Conservation (phyloP, 176 grass and related monocot genomes). For the Musa troglodytarum region DNA sequence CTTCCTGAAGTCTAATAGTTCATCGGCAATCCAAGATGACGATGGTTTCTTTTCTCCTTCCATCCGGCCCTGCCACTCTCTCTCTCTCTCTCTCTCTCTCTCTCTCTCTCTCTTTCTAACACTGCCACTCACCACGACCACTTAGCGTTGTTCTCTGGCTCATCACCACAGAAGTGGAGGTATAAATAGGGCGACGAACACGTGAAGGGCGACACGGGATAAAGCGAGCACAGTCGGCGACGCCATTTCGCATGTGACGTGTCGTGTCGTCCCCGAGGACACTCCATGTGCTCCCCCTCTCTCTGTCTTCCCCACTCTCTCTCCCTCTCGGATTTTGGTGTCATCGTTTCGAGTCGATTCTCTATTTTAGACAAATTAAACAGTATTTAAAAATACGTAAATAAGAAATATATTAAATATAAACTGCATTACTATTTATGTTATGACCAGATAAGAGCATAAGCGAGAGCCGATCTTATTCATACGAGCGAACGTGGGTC, state of each 20-base stretch:
- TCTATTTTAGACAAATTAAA: too few relatives aligned
- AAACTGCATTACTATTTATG: too few relatives aligned
- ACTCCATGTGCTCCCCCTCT: neutral
- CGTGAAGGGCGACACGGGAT: neutral
- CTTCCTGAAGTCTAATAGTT: neutral
- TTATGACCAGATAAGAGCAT: too few relatives aligned
- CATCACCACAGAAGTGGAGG: neutral
- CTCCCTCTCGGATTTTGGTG: neutral
- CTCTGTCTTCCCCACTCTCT: neutral
- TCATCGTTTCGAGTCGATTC: neutral
- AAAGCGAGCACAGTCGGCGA: neutral
- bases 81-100: neutral
- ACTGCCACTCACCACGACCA: neutral
- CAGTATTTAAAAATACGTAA: too few relatives aligned
- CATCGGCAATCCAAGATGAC: constrained; percentile 6
- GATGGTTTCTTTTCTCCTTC: constrained; percentile 2
- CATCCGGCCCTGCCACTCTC: neutral
- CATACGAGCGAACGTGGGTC: too few relatives aligned
- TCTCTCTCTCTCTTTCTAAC: neutral
- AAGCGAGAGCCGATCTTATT: too few relatives aligned
- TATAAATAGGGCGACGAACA: neutral
- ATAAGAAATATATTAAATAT: too few relatives aligned
- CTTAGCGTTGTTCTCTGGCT: neutral
- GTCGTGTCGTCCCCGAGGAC: neutral
- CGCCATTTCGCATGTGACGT: neutral